phyloP scores from a whole-genome alignment of 257 asterid genomes.

The Ajuga chamaepitys region DNA sequence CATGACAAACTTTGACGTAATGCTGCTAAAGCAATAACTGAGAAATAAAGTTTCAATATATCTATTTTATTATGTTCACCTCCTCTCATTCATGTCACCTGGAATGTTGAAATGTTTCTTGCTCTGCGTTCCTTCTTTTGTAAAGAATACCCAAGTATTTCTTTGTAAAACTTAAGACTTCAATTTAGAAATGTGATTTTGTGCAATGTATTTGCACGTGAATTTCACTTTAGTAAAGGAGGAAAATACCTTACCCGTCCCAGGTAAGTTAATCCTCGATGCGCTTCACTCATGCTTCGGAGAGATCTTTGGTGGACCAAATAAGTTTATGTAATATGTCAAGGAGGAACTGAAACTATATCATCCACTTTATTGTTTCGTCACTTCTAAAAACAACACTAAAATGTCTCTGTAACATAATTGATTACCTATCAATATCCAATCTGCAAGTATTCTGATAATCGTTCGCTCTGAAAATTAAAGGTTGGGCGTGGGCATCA shows the following conservation, averaged over 20 bases:
- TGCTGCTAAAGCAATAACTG: neutral
- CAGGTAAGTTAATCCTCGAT: too few species aligned
- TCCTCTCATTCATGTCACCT: neutral
- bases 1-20: neutral
- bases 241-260: too few species aligned
- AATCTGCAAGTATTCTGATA: neutral
- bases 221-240: too few species aligned
- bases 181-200: neutral
- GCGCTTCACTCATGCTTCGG: too few species aligned
- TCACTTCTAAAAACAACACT: too few species aligned
- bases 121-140: neutral
- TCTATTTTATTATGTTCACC: neutral
- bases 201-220: neutral
- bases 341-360: too few species aligned
- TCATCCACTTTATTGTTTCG: too few species aligned
- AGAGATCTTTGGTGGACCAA: too few species aligned
- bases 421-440: neutral
- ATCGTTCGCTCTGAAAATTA: neutral
- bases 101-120: neutral
- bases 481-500: neutral
- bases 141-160: neutral
- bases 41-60: neutral
- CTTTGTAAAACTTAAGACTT: neutral
- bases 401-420: neutral
- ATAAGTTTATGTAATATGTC: too few species aligned